Percentiles rank a stretch among this genome's conserved stretches.
These are phyloP conservation scores for Rhizopogon salebrosus DNA, from an alignment of 768 basidiomycete species.

Conservation along the genomic window DNA sequence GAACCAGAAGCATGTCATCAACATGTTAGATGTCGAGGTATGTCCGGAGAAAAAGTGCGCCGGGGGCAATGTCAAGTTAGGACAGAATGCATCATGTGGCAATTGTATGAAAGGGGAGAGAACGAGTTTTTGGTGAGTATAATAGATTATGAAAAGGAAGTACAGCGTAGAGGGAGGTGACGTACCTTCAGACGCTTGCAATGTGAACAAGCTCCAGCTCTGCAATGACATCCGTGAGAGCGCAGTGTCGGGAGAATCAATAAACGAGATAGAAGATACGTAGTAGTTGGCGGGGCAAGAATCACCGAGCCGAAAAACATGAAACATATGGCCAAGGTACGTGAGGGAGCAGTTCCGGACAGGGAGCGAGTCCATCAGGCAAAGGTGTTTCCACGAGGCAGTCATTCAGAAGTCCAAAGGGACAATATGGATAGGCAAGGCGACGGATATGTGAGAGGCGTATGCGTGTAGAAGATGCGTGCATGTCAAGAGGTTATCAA, in stretches of 20 bases:
- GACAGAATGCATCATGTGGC: constrained; percentile 9
- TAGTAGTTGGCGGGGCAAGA: constrained; percentile 7
- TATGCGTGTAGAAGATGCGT: neutral
- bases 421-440: constrained; percentile 10
- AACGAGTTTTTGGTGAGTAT: constrained; percentile 16
- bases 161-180: constrained; percentile 8
- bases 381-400: constrained; percentile 7
- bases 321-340: neutral
- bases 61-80: constrained; percentile 10
- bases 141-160: neutral
- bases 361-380: neutral
- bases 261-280: constrained; percentile 1
- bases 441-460: neutral
- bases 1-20: constrained; percentile 3
- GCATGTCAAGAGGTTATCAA: neutral
- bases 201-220: constrained; percentile 78
- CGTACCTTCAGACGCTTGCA: constrained; percentile 86
- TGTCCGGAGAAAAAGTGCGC: constrained; percentile 15
- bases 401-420: neutral
- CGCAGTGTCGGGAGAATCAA: constrained; percentile 4
- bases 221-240: constrained; percentile 24
- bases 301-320: constrained; percentile 12
- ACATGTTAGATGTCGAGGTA: constrained; percentile 7
- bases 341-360: neutral
- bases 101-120: constrained; percentile 10